These are phyloP conservation scores for Lodderomyces metapsilosis DNA, from an alignment of 1,139 yeast species.

Conservation along the genomic window DNA sequence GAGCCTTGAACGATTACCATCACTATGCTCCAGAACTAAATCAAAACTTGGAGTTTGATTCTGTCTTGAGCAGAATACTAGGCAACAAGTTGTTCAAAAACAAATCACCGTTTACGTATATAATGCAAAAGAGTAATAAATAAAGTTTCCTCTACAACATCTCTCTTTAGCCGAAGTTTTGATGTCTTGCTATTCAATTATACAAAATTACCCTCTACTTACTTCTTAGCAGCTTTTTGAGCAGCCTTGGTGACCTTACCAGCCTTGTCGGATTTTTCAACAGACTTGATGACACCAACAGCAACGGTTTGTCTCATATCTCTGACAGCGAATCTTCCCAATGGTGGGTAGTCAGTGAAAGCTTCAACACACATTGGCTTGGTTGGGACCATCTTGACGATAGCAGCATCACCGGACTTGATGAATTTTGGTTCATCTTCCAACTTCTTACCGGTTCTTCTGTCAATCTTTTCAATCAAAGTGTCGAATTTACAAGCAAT, in stretches of 20 bases:
- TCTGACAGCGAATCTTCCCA: constrained; percentile 93
- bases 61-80: constrained; percentile 12
- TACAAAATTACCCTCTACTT: constrained; percentile 27
- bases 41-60: constrained; percentile 10
- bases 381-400: constrained; percentile 87
- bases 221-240: constrained; percentile 96
- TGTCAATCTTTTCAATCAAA: constrained; percentile 85
- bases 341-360: constrained; percentile 95
- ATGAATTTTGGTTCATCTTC: constrained; percentile 84
- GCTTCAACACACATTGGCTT: constrained; percentile 98
- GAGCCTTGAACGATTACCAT: constrained; percentile 58
- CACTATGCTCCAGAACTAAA: constrained; percentile 52
- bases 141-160: no score
- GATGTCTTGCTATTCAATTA: neutral
- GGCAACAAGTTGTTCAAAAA: constrained; percentile 5
- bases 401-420: constrained; percentile 94
- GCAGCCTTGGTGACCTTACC: constrained; percentile 99
- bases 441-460: constrained; percentile 87
- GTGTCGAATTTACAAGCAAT: constrained; percentile 90
- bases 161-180: no score
- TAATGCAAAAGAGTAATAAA: constrained; percentile 4
- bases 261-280: constrained; percentile 90
- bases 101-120: constrained; percentile 4
- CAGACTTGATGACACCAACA: constrained; percentile 99
- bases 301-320: constrained; percentile 99